These are phyloP conservation scores for Danielia oregonensis DNA, from an alignment of 805 yeast species.

Conservation along the genomic window DNA sequence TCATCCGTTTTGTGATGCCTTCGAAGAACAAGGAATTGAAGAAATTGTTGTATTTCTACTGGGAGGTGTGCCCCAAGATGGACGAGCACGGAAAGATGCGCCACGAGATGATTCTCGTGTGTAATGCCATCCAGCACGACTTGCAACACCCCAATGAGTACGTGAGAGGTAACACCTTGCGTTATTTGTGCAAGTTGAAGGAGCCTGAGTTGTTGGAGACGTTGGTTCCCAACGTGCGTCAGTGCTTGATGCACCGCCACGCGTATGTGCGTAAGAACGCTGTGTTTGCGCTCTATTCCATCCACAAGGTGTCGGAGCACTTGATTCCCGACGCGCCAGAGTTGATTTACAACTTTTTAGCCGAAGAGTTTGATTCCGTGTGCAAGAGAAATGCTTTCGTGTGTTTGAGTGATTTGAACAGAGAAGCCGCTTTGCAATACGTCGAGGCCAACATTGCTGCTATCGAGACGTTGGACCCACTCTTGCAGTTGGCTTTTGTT, in stretches of 20 bases:
- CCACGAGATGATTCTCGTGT: constrained; percentile 97
- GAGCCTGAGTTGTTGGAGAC: constrained; percentile 96
- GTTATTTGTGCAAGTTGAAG: constrained; percentile 84
- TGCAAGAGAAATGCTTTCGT: constrained; percentile 95
- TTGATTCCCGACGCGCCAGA: constrained; percentile 95
- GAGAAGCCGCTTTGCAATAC: constrained; percentile 80
- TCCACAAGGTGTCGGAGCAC: constrained; percentile 78
- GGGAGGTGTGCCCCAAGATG: constrained; percentile 96
- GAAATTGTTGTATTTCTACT: constrained; percentile 88
- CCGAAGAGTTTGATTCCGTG: constrained; percentile 84
- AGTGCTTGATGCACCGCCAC: constrained; percentile 92
- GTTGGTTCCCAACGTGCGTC: constrained; percentile 86
- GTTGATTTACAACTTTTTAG: constrained; percentile 66
- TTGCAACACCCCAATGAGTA: constrained; percentile 97
- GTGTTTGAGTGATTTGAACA: constrained; percentile 74
- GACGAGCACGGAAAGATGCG: constrained; percentile 86
- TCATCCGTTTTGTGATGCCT: constrained; percentile 96
- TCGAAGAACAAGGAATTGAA: constrained; percentile 86
- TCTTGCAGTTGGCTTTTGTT: constrained; percentile 83
- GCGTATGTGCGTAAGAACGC: constrained; percentile 98
- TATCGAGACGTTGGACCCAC: constrained; percentile 69
- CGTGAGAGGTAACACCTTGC: constrained; percentile 90
- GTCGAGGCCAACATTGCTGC: constrained; percentile 64
- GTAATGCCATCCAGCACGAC: constrained; percentile 96
- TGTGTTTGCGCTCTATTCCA: constrained; percentile 81